Base-by-base conservation (phyloP, 768 basidiomycete species). In the Cantharellus cinnabarinus region DNA sequence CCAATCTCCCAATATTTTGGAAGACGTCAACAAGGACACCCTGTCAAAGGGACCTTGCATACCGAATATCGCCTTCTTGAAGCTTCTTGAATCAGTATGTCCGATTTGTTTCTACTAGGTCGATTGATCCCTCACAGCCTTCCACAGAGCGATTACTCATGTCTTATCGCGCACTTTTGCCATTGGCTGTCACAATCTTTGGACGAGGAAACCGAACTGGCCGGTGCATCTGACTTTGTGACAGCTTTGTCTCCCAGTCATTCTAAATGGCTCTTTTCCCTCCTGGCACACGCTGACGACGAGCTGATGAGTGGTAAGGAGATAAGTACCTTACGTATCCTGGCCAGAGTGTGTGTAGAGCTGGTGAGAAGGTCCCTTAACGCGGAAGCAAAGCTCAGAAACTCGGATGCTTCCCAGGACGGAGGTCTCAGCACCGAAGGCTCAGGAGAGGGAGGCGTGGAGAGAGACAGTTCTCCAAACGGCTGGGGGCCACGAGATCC, bases 181-280 rank as follows among this genome's bases (percentile, higher is more conserved):
- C 44, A 48, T 48, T 48, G 44, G 44, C 44, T 48, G 44, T 10
- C 44, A 48, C 29, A 10, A 48, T 48, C 44, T 29, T 10, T 48
- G 10, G 44, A 48, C 44, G 29, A 48, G 44, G 44, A 48, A 48
- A 48, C 44, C 44, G 29, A 10, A 48, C 10, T 48, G 44, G 44
- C 10, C 10, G 44, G 29, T 29, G 29, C 44, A 29, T 10, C 44
- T 10, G 1, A 48, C 44, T 29, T 29, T 29, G 38, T 10, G 14
- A 14, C 53, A 15, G 59, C 53, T 15, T 59, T 62, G 20, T 48
- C 53, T 51, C 51, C 51, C 53, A 50, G 52, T 41, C 50, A 62
- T 42, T 15, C 60, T 5, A 50, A 54, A 40, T 62, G 61, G 61
- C 62, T 62, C 14, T 61, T 62, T 42, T 42, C 29, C 29, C 61